Evolutionary conservation across 257 asterid genomes (phyloP).

Genomic region (Lavandula angustifolia): DNA sequence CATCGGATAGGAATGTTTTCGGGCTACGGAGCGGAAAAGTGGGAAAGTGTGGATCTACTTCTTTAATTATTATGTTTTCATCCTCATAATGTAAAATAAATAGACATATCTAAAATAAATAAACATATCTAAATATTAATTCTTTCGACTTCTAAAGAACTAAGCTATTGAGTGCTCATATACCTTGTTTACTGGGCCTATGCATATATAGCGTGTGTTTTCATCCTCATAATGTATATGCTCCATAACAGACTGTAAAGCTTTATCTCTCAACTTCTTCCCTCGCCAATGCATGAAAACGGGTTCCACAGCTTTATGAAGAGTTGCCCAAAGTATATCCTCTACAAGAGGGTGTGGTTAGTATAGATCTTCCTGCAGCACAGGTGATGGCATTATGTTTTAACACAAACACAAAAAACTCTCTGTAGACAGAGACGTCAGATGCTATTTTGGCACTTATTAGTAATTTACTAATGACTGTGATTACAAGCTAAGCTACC

Average conservation of each 20-base stretch:
- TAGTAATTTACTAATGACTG: not conserved
- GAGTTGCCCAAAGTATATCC: conserved; percentile 90
- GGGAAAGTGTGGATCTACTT: too few relatives aligned
- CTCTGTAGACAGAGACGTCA: not conserved
- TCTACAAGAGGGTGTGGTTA: conserved; percentile 92
- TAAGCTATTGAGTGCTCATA: conserved; percentile 20
- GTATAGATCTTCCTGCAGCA: conserved; percentile 93
- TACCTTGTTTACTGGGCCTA: conserved; percentile 98
- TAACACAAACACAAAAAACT: conserved; percentile 7
- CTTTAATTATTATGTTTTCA: too few relatives aligned
- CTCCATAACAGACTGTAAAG: conserved; percentile 73
- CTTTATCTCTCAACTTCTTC: conserved; percentile 79
- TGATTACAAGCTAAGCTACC: not conserved
- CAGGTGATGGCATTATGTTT: conserved; percentile 22
- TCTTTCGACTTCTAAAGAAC: not conserved
- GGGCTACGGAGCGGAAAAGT: too few relatives aligned
- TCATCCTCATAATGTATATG: conserved; percentile 98
- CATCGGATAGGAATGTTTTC: too few relatives aligned
- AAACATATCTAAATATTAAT: not conserved
- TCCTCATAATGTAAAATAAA: too few relatives aligned
- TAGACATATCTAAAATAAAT: too few relatives aligned
- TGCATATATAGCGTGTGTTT: conserved; percentile 91
- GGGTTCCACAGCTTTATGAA: conserved; percentile 83
- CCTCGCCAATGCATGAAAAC: conserved; percentile 91
- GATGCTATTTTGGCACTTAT: conserved; percentile 7